Evolutionary conservation across 768 basidiomycete genomes (phyloP), one percentile per base, ranked within the genome.

Genomic region (Leccinum variicolor): DNA sequence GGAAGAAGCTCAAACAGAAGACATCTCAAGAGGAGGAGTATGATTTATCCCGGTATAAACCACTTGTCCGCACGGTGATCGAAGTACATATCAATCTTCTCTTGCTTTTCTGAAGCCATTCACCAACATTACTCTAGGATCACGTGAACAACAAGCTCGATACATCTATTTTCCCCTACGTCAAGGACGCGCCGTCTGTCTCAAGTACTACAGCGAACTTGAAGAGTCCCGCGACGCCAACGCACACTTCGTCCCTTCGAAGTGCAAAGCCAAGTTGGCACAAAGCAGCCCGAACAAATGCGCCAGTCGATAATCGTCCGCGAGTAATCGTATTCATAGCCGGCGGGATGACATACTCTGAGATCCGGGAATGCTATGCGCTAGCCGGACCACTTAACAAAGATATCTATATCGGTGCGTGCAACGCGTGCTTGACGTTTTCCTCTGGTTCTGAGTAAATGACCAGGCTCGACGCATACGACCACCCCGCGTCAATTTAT

Each of bases 321-420:
- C 82, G 96, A 28, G 66, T 97, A 14, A 79, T 99, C 34, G 83
- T 98, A 17, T 98, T 98, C 72, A 79, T 98, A 23, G 90, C 92
- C 14, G 97, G 97, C 34, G 97, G 97, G 2, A 87, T 95, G 82
- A 95, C 97, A 2, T 94, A 94, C 70, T 96, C 94, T 0, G 97
- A 99, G 74, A 88, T 95, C 73, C 81, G 96, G 58, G 85, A 94
- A 66, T 87, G 84, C 48, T 98, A 98, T 68, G 79, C 86, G 51
- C 77, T 96, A 15, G 89, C 92, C 3, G 79, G 77, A 49, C 70
- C 83, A 2, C 69, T 92, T 53, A 88, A 89, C 66, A 94, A 89
- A 72, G 97, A 99, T 64, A 83, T 98, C 53, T 90, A 86, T 73
- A 90, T 99, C 56, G 97, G 96, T 96, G 64, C 52, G 69, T 57